Evolutionary conservation across 225 moss, liverwort and hornwort species (phyloP).

Genomic region (Lunularia cruciata): DNA sequence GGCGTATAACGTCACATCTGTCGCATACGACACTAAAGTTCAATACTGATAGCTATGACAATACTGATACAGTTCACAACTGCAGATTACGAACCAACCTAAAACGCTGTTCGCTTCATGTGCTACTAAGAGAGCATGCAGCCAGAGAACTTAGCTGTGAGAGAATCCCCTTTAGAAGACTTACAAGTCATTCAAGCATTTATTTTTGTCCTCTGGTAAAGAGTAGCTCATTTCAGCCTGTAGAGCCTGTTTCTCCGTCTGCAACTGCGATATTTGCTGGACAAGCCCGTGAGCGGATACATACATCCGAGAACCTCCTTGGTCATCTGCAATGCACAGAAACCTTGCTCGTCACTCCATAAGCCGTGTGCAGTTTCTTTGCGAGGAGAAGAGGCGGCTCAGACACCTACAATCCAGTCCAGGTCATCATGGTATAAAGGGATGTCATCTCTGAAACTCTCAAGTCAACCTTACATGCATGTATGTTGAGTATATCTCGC

Average conservation of each 20-base stretch:
- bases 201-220: conserved; percentile 83
- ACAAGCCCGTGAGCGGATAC: conserved; percentile 95
- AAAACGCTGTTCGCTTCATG: too few relatives aligned
- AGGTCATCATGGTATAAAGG: too few relatives aligned
- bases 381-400: too few relatives aligned
- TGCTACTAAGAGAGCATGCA: background rate
- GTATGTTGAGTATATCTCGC: conserved; percentile 89
- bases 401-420: too few relatives aligned
- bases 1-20: conserved; percentile 91
- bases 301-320: conserved; percentile 85
- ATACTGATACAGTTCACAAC: too few relatives aligned
- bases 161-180: too few relatives aligned
- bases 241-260: conserved; percentile 71
- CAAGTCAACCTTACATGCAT: conserved; percentile 46
- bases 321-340: conserved; percentile 54
- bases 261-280: conserved; percentile 90
- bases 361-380: too few relatives aligned
- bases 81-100: too few relatives aligned
- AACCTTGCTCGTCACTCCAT: too few relatives aligned
- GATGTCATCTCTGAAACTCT: background rate
- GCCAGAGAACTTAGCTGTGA: background rate
- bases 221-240: conserved; percentile 80
- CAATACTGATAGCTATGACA: too few relatives aligned
- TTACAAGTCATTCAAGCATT: conserved; percentile 89
- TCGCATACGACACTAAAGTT: too few relatives aligned